Evolutionary conservation across 2,329 filamentous ascomycete genomes (phyloP), one percentile per base, ranked within the genome.

Genomic region (Plenodomus lindquistii): DNA sequence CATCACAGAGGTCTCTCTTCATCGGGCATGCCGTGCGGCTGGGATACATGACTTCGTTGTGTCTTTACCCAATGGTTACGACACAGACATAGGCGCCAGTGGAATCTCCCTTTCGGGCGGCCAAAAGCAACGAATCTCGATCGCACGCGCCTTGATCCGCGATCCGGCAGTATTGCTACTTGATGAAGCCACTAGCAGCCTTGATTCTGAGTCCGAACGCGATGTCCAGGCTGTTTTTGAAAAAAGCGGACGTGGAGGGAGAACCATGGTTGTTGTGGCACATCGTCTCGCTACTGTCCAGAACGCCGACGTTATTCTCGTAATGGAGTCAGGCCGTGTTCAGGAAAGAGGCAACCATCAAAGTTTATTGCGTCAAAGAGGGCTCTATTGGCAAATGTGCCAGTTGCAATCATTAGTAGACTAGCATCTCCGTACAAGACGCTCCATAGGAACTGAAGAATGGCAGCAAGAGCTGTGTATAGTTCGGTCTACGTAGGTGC

Each of bases 41-140:
- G 81, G 88, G 92, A 93, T 93, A 1, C 91, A 97, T 67, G 91
- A 96, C 56, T 97, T 97, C 67, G 86, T 99, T 57, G 82, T 78
- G 2, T 74, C 80, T 10, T 81, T 97, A 0, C 91, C 93, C 0
- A 88, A 97, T 61, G 88, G 88, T 1, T 97, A 97, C 64, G 84
- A 96, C 58, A 97, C 93, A 0, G 85, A 95, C 54, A 92, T 97
- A 16, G 94, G 93, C 45, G 91, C 97, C 72, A 86, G 92, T 53
- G 93, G 93, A 8, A 95, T 96, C 67, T 76, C 96, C 42, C 80
- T 97, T 8, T 95, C 89, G 44, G 94, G 93, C 69, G 94, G 93
- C 21, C 94, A 97, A 74, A 96, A 96, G 73, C 93, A 97, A 74
- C 89, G 93, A 59, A 95, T 97, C 66, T 91, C 92, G 13, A 97